A percentile compares a stretch with the other conserved stretches of the same genome.
Evolutionary conservation across 441 rosid genomes (phyloP).

Genomic region (Croton laevigatus): DNA sequence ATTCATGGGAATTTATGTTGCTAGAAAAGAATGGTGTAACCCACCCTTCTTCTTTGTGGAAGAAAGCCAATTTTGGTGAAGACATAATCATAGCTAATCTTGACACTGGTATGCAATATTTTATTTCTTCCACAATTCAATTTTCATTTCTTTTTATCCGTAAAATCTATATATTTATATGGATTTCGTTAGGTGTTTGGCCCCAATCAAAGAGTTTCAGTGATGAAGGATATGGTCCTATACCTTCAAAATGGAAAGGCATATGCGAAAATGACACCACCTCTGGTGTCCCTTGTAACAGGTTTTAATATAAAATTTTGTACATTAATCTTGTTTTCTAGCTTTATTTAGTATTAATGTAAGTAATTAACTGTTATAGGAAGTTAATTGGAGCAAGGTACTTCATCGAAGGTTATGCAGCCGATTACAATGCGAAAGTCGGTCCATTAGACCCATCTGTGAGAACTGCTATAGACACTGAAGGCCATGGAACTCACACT

Average conservation of each 20-base stretch:
- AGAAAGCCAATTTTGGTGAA: too few species aligned
- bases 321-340: background rate
- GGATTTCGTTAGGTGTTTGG: background rate
- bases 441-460: slow-evolving; percentile 7
- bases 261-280: background rate
- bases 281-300: background rate
- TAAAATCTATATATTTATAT: too few species aligned
- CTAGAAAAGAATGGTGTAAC: too few species aligned
- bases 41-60: too few species aligned
- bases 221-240: background rate
- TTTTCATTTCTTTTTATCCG: too few species aligned
- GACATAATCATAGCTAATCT: too few species aligned
- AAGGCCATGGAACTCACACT: slow-evolving; percentile 81
- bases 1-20: too few species aligned
- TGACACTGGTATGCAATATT: too few species aligned
- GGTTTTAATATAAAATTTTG: background rate
- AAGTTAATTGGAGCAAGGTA: slow-evolving; percentile 68
- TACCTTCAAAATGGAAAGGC: background rate
- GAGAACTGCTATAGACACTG: slow-evolving; percentile 38
- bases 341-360: background rate
- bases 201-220: background rate
- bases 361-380: slow-evolving; percentile 25
- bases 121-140: too few species aligned
- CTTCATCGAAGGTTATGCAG: slow-evolving; percentile 55
- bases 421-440: slow-evolving; percentile 1